Percentiles rank a stretch among this genome's conserved stretches.
Conservation (phyloP, 148 eudicot species). For the Cornus suecica region DNA sequence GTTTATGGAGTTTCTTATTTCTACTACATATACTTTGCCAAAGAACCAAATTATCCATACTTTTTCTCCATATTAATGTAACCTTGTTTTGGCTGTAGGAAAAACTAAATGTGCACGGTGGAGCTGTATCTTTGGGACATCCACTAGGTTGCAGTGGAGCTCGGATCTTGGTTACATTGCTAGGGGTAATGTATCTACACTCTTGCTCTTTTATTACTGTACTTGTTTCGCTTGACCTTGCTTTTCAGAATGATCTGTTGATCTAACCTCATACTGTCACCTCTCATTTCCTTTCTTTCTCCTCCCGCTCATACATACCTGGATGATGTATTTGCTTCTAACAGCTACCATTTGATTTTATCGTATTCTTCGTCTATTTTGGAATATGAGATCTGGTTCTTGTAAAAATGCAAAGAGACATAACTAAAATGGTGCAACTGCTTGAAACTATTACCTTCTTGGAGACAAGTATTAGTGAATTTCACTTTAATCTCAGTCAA, state of each 20-base stretch:
- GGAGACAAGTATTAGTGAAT: not conserved
- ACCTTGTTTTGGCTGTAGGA: conserved; percentile 39
- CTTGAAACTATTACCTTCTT: not conserved
- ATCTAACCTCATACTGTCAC: not conserved
- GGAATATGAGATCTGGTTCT: conserved; percentile 1
- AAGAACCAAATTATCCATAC: not conserved
- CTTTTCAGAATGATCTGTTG: not conserved
- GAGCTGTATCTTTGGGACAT: conserved; percentile 97
- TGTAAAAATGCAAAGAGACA: not conserved
- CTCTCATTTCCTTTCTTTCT: conserved; percentile 1
- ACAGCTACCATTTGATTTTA: not conserved
- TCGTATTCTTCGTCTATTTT: not conserved
- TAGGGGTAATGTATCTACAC: conserved; percentile 57
- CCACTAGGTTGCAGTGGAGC: conserved; percentile 99
- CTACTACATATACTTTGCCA: not conserved
- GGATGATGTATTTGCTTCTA: not conserved
- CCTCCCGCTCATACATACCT: too few relatives aligned
- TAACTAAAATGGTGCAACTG: not conserved
- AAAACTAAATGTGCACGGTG: conserved; percentile 85
- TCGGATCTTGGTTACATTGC: conserved; percentile 78
- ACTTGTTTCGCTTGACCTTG: not conserved
- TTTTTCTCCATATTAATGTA: not conserved
- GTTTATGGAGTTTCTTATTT: not conserved
- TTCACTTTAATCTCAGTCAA: not conserved
- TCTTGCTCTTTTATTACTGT: not conserved